phyloP scores from a whole-genome alignment of 176 grass and related monocot genomes.

The Olyra latifolia region DNA sequence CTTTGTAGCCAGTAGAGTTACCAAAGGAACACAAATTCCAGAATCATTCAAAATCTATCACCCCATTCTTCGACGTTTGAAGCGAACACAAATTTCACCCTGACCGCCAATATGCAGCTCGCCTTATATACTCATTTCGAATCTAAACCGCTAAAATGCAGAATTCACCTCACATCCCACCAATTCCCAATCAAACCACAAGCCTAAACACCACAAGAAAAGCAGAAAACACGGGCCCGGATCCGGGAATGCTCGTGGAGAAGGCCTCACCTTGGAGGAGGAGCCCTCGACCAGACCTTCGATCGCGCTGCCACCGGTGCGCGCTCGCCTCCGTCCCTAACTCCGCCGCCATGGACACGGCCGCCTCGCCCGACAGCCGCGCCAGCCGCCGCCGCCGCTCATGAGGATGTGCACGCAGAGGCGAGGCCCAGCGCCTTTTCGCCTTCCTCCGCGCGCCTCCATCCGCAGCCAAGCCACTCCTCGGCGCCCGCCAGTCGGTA shows the following conservation, averaged over 20 bases:
- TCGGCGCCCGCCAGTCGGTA: background rate
- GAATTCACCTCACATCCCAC: background rate
- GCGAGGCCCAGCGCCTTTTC: conserved; percentile 58
- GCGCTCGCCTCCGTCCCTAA: conserved; percentile 7
- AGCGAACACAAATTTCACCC: background rate
- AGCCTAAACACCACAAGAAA: background rate
- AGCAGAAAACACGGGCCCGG: background rate
- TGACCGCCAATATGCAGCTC: background rate
- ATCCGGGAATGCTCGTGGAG: background rate
- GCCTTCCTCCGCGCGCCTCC: conserved; percentile 77
- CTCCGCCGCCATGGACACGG: conserved; percentile 5
- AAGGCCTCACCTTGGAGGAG: conserved; percentile 65
- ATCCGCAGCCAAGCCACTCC: conserved; percentile 10
- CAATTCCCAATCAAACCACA: background rate
- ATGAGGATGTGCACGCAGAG: conserved; percentile 45
- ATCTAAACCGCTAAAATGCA: background rate
- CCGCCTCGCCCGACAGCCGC: conserved; percentile 14
- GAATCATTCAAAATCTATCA: background rate
- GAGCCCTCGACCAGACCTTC: conserved; percentile 52
- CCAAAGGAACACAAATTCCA: background rate
- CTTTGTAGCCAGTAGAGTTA: conserved; percentile 1
- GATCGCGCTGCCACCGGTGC: conserved; percentile 1
- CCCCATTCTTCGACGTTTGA: background rate
- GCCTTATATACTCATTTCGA: background rate
- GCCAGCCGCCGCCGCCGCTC: background rate